Base-by-base conservation (phyloP, 2,329 filamentous ascomycete genomes). In the Ceratocystis lukuohia region DNA sequence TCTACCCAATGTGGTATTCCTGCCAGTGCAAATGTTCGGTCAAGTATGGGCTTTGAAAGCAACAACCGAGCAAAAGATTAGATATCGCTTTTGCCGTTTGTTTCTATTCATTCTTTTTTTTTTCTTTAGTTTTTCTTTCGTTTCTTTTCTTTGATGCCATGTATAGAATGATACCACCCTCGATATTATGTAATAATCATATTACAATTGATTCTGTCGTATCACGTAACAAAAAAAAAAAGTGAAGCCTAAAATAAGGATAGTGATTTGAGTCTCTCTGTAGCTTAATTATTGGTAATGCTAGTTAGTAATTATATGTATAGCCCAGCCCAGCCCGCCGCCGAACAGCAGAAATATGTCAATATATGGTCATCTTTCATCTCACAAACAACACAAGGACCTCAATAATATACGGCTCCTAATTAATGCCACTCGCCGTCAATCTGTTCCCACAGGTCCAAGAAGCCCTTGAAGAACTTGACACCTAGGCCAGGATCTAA, bases 401-500 rank as follows among this genome's bases (percentile, higher is more conserved):
- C 10, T 41, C 37, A n/a, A 20, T n/a, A 28, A 64, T 46, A 65
- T 30, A 15, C 10, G 22, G 1, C 20, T 65, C 2, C 37, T 73
- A 75, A 59, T 78, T 73, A 75, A 57, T 78, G 79, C 81, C 94
- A 96, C 77, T 96, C 89, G 61, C 77, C 80, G 75, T 96, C 92
- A 53, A 96, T 87, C 72, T 82, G 80, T 79, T 96, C 91, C 79
- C 88, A 97, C 69, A 87, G 79, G 71, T 96, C 90, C 71, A 96
- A 82, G 75, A 96, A 96, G 1, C 87, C 91, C 79, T 90, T 88
- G 78, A 96, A 96, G 70, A 91, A 84, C 76, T 89, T 87, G 20
- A 94, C 88, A 3, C 92, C 93, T 70, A 96, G 77, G 0, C 93
- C 93, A 0, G 93, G 93, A 73, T 97, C 93, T 70, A 92, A 75